A percentile compares a stretch with the other conserved stretches of the same genome.
These are phyloP conservation scores for Pholiota molesta DNA, from an alignment of 768 basidiomycete genomes.

Conservation along the genomic window DNA sequence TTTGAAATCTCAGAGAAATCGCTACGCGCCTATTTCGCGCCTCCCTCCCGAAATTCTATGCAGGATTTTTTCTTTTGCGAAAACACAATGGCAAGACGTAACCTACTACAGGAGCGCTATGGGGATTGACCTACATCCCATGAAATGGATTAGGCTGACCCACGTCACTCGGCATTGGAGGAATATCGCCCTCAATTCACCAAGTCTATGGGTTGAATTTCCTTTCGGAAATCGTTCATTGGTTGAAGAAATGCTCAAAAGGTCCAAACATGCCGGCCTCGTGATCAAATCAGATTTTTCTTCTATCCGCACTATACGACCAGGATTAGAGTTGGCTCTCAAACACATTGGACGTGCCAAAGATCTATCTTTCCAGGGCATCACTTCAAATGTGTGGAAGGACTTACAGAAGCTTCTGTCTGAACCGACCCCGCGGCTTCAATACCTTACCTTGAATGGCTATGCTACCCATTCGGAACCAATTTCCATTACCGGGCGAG, in stretches of 20 bases:
- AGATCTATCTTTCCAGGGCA: too few relatives aligned
- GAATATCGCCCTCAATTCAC: conserved; percentile 40
- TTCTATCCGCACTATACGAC: conserved; percentile 23
- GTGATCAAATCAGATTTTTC: conserved; percentile 28
- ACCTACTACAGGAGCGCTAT: background rate
- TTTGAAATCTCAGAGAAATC: conserved; percentile 39
- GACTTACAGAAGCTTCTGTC: too few relatives aligned
- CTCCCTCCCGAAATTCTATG: conserved; percentile 48
- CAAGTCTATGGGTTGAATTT: conserved; percentile 41
- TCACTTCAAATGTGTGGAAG: too few relatives aligned
- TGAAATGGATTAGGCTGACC: conserved; percentile 39
- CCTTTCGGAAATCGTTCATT: conserved; percentile 32
- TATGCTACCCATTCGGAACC: background rate
- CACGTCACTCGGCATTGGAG: conserved; percentile 48
- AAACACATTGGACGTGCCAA: too few relatives aligned
- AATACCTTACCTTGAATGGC: background rate
- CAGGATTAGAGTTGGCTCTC: too few relatives aligned
- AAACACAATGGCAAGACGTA: background rate
- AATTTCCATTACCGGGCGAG: too few relatives aligned
- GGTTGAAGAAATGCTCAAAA: conserved; percentile 44
- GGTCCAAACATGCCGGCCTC: conserved; percentile 46
- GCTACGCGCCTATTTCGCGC: conserved; percentile 36
- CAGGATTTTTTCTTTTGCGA: conserved; percentile 37
- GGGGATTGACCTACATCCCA: background rate
- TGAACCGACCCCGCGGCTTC: too few relatives aligned